phyloP scores from a whole-genome alignment of 2,329 filamentous ascomycete genomes.

The Colletotrichum trifolii region DNA sequence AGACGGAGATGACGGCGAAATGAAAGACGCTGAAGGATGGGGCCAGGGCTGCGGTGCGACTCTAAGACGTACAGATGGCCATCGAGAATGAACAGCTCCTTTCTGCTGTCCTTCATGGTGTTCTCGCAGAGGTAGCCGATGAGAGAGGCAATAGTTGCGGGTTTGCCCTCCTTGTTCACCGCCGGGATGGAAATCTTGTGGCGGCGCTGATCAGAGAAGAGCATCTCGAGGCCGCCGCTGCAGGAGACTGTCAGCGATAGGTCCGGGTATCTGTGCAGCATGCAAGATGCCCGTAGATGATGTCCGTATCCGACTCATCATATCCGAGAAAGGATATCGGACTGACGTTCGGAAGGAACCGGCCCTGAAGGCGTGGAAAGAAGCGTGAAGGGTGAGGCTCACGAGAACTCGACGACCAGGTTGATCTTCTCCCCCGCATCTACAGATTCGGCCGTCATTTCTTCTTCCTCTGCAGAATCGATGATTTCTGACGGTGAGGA shows the following conservation, averaged over 20 bases:
- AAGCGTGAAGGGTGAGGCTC: conserved; percentile 41
- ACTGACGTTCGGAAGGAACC: neutral
- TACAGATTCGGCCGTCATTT: conserved; percentile 31
- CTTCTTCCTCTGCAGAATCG: conserved; percentile 11
- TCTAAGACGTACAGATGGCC: conserved; percentile 79
- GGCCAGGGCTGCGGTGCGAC: conserved; percentile 29
- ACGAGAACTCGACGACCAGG: conserved; percentile 79
- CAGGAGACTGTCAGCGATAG: conserved; percentile 25
- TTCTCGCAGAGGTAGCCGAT: conserved; percentile 83
- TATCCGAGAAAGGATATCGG: neutral
- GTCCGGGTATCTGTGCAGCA: conserved; percentile 11
- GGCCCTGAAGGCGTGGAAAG: conserved; percentile 11
- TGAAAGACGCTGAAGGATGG: conserved; percentile 26
- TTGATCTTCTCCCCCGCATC: conserved; percentile 53
- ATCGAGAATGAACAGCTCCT: conserved; percentile 90
- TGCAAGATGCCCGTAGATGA: conserved; percentile 12
- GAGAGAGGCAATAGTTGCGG: conserved; percentile 78
- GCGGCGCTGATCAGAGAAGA: conserved; percentile 85
- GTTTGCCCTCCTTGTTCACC: conserved; percentile 66
- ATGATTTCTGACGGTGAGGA: conserved; percentile 6
- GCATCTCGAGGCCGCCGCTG: conserved; percentile 92
- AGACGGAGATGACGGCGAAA: conserved; percentile 22
- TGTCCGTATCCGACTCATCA: conserved; percentile 11
- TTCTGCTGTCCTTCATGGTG: conserved; percentile 85
- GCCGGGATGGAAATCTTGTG: conserved; percentile 77